Conservation (phyloP, 2,329 filamentous ascomycete species). For the Cytospora chrysosperma region DNA sequence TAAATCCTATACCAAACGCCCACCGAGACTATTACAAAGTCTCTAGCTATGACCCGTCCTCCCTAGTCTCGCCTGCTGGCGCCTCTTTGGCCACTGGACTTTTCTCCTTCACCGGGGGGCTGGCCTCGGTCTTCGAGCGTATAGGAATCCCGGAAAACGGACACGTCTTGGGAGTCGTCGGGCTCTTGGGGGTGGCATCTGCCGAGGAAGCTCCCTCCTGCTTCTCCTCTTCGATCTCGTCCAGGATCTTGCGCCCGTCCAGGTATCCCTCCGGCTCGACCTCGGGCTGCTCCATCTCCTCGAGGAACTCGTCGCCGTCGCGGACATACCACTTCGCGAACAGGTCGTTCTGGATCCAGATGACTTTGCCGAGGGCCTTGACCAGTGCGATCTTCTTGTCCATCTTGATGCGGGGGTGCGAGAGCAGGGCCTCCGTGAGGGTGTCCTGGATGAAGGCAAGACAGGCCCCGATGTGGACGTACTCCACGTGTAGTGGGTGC, state of each 20-base stretch:
- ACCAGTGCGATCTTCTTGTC: constrained; percentile 70
- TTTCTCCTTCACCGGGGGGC: constrained; percentile 22
- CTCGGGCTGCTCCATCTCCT: constrained; percentile 45
- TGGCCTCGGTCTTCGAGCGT: constrained; percentile 19
- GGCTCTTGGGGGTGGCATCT: constrained; percentile 20
- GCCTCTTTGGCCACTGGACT: not conserved
- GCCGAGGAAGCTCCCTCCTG: not conserved
- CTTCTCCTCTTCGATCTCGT: constrained; percentile 37
- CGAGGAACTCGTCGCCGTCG: constrained; percentile 62
- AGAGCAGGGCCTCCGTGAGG: constrained; percentile 73
- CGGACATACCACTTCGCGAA: constrained; percentile 80
- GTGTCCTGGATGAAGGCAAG: constrained; percentile 77
- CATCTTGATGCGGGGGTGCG: constrained; percentile 64
- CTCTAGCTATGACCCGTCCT: not conserved
- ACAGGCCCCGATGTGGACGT: constrained; percentile 72
- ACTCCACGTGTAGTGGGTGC: constrained; percentile 75
- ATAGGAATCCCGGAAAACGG: constrained; percentile 22
- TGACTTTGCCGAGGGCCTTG: constrained; percentile 74
- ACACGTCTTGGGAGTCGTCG: constrained; percentile 19
- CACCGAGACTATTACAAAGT: not conserved
- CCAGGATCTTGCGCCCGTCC: constrained; percentile 60
- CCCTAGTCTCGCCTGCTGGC: not conserved
- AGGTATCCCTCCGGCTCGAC: constrained; percentile 64
- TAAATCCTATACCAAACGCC: not conserved
- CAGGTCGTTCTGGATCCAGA: constrained; percentile 86